Conservation (phyloP, 2,329 filamentous ascomycete genomes). For the Huntiella omanensis region DNA sequence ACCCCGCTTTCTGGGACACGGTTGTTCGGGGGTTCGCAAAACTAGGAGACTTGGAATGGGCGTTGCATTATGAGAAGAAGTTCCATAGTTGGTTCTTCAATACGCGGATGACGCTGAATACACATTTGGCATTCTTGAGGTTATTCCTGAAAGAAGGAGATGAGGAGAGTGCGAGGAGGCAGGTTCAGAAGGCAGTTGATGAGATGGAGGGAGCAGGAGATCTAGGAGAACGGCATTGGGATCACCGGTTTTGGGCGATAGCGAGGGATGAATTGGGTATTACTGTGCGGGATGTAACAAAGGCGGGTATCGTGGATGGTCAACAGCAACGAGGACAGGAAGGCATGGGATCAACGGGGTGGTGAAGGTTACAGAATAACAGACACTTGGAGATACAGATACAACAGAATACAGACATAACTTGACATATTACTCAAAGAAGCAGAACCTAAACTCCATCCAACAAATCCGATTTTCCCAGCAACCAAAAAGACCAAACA, state of each 20-base stretch:
- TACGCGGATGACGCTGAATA: conserved; percentile 21
- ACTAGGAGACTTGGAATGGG: conserved; percentile 29
- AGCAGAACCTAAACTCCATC: too few relatives aligned
- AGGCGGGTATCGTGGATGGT: too few relatives aligned
- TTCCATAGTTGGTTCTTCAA: conserved; percentile 28
- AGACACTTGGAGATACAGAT: background rate
- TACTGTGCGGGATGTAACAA: background rate
- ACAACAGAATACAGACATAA: too few relatives aligned
- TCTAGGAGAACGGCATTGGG: conserved; percentile 22
- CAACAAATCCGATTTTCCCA: background rate
- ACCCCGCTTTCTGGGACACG: conserved; percentile 51
- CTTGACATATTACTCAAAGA: too few relatives aligned
- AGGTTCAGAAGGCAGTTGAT: conserved; percentile 18
- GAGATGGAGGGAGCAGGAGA: conserved; percentile 12
- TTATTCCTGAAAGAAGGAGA: conserved; percentile 15
- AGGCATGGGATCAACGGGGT: too few relatives aligned
- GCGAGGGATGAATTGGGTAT: conserved; percentile 19
- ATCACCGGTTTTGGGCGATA: conserved; percentile 31
- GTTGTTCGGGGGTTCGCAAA: conserved; percentile 48
- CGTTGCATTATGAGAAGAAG: conserved; percentile 22
- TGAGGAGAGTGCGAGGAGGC: conserved; percentile 16
- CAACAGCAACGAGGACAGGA: too few relatives aligned
- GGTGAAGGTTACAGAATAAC: background rate
- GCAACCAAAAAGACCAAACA: background rate
- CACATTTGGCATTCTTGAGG: conserved; percentile 25